Conservation (phyloP, 2,329 filamentous ascomycete species). For the Aureobasidium leucospermi region DNA sequence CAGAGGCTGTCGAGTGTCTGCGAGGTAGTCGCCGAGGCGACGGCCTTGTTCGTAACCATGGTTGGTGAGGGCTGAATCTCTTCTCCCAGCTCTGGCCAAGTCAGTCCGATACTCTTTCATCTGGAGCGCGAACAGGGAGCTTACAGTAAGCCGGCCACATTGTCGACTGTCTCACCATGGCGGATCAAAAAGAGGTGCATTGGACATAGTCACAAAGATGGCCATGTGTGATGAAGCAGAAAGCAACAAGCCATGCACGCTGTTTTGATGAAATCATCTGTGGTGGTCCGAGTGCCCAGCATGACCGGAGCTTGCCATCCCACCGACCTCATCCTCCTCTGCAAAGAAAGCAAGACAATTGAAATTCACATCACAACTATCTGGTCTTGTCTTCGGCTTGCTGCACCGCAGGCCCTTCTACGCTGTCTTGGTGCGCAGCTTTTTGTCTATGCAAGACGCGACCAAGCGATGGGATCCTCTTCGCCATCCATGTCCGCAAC, state of each 20-base stretch:
- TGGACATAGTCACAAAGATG: not conserved
- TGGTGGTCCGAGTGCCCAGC: not conserved
- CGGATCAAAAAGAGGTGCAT: constrained; percentile 71
- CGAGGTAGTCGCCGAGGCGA: constrained; percentile 61
- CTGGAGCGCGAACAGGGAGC: constrained; percentile 19
- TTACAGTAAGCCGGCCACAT: constrained; percentile 70
- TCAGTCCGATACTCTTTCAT: not conserved
- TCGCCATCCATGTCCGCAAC: no score
- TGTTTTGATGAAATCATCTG: constrained; percentile 8
- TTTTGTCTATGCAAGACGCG: no score
- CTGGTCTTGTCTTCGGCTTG: no score
- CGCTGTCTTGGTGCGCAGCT: no score
- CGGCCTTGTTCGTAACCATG: constrained; percentile 76
- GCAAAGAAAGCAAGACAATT: no score
- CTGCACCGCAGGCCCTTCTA: no score
- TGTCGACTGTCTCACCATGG: constrained; percentile 87
- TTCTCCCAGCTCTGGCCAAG: constrained; percentile 60
- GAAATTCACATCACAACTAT: no score
- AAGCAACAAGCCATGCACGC: not conserved
- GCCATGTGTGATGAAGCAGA: not conserved
- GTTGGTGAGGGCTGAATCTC: constrained; percentile 72
- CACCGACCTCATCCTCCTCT: not conserved
- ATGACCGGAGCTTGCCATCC: constrained; percentile 1
- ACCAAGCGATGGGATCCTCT: no score
- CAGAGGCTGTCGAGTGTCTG: constrained; percentile 56